These are phyloP conservation scores for Fraxinus paxiana DNA, from an alignment of 305 asterid species.

Conservation along the genomic window DNA sequence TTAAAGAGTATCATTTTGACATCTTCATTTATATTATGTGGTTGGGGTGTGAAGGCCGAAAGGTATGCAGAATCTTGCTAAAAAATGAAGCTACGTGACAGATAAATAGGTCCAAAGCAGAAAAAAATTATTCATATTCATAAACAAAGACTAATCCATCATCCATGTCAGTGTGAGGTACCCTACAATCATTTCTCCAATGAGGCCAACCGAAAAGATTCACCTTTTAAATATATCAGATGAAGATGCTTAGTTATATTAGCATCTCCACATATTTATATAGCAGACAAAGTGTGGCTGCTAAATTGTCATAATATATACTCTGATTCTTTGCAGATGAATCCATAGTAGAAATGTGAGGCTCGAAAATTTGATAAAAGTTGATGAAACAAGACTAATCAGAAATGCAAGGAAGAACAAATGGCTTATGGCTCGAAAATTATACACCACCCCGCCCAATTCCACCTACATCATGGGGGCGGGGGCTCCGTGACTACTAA, in stretches of 20 bases:
- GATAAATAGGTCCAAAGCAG: slow-evolving; percentile 28
- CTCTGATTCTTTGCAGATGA: slow-evolving; percentile 23
- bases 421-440: neutral
- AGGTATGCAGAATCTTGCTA: slow-evolving; percentile 35
- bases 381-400: neutral
- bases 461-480: no score
- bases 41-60: slow-evolving; percentile 29
- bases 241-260: neutral
- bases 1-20: slow-evolving; percentile 25
- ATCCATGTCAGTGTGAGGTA: neutral
- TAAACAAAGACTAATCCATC: neutral
- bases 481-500: no score
- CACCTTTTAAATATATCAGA: neutral
- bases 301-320: slow-evolving; percentile 12
- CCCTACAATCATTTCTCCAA: neutral
- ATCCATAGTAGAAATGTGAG: neutral
- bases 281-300: neutral
- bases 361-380: neutral
- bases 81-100: slow-evolving; percentile 29
- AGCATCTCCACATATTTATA: neutral
- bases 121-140: neutral
- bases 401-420: neutral
- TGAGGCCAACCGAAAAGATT: neutral
- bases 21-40: slow-evolving; percentile 11
- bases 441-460: neutral